Evolutionary conservation across 805 yeast genomes (phyloP).

Genomic region (Jamesozyma gamospora): DNA sequence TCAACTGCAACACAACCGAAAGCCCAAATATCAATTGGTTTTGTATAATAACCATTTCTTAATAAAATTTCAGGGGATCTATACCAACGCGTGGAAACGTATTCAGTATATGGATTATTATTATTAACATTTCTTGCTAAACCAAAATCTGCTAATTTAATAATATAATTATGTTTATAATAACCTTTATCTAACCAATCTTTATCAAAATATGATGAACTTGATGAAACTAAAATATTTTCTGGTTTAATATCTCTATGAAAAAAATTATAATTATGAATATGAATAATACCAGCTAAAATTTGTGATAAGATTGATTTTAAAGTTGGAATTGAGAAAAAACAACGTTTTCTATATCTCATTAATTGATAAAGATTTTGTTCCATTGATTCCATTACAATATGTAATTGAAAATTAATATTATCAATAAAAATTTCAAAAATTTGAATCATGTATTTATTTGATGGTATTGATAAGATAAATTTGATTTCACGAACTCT

Average conservation of each 20-base stretch:
- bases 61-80: constrained; percentile 73
- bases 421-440: constrained; percentile 74
- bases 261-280: constrained; percentile 49
- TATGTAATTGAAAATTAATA: constrained; percentile 49
- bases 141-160: constrained; percentile 76
- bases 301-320: constrained; percentile 64
- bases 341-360: constrained; percentile 43
- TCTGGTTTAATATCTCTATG: constrained; percentile 95
- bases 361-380: constrained; percentile 73
- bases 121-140: constrained; percentile 53
- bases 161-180: constrained; percentile 38
- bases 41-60: constrained; percentile 51
- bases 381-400: constrained; percentile 83
- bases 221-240: constrained; percentile 63
- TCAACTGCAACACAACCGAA: constrained; percentile 74
- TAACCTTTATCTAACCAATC: constrained; percentile 19
- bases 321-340: constrained; percentile 49
- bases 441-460: constrained; percentile 60
- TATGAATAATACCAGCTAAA: constrained; percentile 69
- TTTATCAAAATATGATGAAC: constrained; percentile 42
- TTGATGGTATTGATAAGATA: constrained; percentile 58
- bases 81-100: constrained; percentile 81
- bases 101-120: constrained; percentile 53
- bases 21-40: constrained; percentile 78
- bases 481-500: constrained; percentile 59